These are phyloP conservation scores for Paramecium sexaurelia DNA, from an alignment of 73 alveolate species.

Conservation along the genomic window DNA sequence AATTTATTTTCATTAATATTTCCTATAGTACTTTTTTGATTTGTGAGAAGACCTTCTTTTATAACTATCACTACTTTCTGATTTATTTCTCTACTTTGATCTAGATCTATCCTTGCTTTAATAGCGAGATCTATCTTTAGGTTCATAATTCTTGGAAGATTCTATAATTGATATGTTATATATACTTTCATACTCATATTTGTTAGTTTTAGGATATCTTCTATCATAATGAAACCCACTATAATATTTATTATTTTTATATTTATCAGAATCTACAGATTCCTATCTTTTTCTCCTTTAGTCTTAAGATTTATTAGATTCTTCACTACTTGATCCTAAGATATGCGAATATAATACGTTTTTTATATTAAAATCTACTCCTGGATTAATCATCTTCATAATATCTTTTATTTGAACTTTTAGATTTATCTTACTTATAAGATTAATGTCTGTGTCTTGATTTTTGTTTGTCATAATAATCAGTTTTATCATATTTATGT, in stretches of 20 bases:
- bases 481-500: not conserved
- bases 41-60: constrained; percentile 17
- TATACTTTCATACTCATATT: constrained; percentile 22
- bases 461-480: not conserved
- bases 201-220: not conserved
- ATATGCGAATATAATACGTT: not conserved
- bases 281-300: not conserved
- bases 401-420: not conserved
- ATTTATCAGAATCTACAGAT: not conserved
- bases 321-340: constrained; percentile 5
- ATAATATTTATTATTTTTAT: not conserved
- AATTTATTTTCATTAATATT: constrained; percentile 1
- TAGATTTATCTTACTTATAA: not conserved
- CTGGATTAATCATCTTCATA: not conserved
- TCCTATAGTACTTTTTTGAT: constrained; percentile 19
- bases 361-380: not conserved
- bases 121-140: not conserved
- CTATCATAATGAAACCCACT: not conserved
- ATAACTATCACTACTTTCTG: not conserved
- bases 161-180: not conserved
- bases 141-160: not conserved
- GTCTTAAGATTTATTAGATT: not conserved
- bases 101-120: constrained; percentile 9
- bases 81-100: not conserved
- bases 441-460: not conserved